A percentile compares a stretch with the other conserved stretches of the same genome.
These are phyloP conservation scores for Lepiota venenata DNA, from an alignment of 768 basidiomycete species.

Conservation along the genomic window DNA sequence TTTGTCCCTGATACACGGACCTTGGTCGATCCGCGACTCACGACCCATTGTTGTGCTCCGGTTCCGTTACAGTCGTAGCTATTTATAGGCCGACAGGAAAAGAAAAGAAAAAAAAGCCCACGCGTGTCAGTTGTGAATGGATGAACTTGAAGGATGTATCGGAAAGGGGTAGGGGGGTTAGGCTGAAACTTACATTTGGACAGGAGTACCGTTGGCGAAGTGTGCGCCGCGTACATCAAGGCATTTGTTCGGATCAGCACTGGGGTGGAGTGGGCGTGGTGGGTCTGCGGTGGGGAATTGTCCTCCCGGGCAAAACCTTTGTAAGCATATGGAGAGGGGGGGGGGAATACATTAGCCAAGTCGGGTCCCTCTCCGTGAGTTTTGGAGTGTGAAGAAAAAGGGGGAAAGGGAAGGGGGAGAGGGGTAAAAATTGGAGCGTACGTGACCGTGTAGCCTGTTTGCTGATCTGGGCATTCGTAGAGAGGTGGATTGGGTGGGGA, in stretches of 20 bases:
- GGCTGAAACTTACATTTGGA: conserved; percentile 28
- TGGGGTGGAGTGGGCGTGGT: conserved; percentile 13
- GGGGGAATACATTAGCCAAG: too few species aligned
- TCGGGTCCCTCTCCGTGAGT: too few species aligned
- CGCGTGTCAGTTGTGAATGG: too few species aligned
- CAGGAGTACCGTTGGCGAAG: conserved; percentile 29
- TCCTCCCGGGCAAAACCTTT: conserved; percentile 25
- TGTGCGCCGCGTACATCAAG: conserved; percentile 29
- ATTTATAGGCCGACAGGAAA: not conserved
- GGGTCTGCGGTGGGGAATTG: conserved; percentile 17
- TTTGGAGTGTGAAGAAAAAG: too few species aligned
- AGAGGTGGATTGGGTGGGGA: conserved; percentile 19
- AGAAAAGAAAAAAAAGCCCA: not conserved
- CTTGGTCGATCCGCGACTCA: conserved; percentile 13
- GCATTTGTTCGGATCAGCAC: conserved; percentile 23
- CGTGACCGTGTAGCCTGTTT: conserved; percentile 24
- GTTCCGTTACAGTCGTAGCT: conserved; percentile 25
- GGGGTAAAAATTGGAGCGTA: conserved; percentile 15
- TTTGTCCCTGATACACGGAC: conserved; percentile 19
- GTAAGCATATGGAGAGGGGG: not conserved
- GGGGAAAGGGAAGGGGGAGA: too few species aligned
- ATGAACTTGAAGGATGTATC: too few species aligned
- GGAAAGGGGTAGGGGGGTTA: too few species aligned
- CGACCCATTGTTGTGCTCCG: conserved; percentile 19
- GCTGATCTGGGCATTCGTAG: conserved; percentile 18